Evolutionary conservation across 306 rosid genomes (phyloP).

Genomic region (Cucumis cinereus): DNA sequence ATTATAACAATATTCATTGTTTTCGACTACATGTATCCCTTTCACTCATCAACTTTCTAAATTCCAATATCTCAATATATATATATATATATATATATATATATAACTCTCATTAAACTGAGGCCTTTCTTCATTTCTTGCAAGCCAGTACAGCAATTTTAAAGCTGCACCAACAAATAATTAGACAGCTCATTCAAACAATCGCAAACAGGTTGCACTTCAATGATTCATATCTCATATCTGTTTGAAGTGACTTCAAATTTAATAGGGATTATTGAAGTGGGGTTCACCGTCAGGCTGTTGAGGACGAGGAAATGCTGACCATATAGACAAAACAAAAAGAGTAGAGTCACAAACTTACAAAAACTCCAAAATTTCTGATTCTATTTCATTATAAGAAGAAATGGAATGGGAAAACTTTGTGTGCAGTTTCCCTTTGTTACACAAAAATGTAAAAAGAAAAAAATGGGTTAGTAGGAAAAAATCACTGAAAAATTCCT

Average conservation of each 20-base stretch:
- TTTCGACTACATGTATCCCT: background rate
- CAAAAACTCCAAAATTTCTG: background rate
- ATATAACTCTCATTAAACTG: background rate
- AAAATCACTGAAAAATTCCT: background rate
- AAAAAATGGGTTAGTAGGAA: background rate
- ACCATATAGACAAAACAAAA: background rate
- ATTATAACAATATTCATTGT: background rate
- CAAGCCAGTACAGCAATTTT: background rate
- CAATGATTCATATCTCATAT: background rate
- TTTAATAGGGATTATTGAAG: background rate
- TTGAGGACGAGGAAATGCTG: background rate
- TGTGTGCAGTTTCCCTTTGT: background rate
- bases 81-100: too few species aligned
- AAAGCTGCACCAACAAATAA: background rate
- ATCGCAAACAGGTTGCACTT: background rate
- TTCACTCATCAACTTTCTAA: background rate
- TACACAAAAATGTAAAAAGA: background rate
- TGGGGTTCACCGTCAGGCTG: slow-evolving; percentile 1
- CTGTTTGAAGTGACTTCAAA: background rate
- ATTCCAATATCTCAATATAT: too few species aligned
- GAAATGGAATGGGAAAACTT: background rate
- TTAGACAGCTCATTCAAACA: slow-evolving; percentile 6
- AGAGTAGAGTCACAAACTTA: background rate
- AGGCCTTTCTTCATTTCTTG: background rate
- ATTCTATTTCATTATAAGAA: background rate